Conservation (phyloP, 352 stramenopile species). For the Phytophthora cryptogea region DNA sequence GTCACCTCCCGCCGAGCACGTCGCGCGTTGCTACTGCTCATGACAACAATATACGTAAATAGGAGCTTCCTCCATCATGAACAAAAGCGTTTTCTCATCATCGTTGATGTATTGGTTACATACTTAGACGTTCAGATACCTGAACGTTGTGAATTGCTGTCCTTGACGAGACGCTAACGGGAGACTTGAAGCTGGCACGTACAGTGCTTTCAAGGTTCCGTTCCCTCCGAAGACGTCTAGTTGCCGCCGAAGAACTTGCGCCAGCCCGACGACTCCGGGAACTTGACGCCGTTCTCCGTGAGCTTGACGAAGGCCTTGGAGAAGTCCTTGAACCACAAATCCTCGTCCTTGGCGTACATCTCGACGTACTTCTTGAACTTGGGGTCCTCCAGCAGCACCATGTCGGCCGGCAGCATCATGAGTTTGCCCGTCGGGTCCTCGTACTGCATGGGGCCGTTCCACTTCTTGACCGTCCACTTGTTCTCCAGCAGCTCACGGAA, state of each 20-base stretch:
- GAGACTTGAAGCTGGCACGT: conserved; percentile 9
- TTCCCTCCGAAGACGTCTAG: conserved; percentile 29
- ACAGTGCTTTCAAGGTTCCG: conserved; percentile 16
- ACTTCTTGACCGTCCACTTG: conserved; percentile 95
- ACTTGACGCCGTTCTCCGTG: conserved; percentile 90
- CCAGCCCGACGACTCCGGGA: conserved; percentile 64
- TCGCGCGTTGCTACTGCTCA: conserved; percentile 20
- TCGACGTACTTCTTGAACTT: conserved; percentile 96
- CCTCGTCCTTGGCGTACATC: conserved; percentile 98
- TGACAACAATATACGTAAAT: conserved; percentile 21
- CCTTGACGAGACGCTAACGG: conserved; percentile 1
- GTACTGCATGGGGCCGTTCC: conserved; percentile 94
- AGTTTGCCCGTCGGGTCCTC: conserved; percentile 93
- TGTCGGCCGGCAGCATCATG: conserved; percentile 98
- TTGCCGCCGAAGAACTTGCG: conserved; percentile 60
- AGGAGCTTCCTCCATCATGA: conserved; percentile 4
- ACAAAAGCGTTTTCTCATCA: conserved; percentile 15
- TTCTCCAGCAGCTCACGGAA: conserved; percentile 93
- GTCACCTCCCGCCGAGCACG: conserved; percentile 12
- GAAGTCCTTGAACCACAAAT: conserved; percentile 98
- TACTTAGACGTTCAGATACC: conserved; percentile 24
- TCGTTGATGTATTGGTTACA: conserved; percentile 33
- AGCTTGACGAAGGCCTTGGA: conserved; percentile 95
- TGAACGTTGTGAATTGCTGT: conserved; percentile 9
- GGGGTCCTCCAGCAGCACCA: conserved; percentile 95